Conservation (phyloP, 2,329 filamentous ascomycete genomes). For the Penicillium digitatum region DNA sequence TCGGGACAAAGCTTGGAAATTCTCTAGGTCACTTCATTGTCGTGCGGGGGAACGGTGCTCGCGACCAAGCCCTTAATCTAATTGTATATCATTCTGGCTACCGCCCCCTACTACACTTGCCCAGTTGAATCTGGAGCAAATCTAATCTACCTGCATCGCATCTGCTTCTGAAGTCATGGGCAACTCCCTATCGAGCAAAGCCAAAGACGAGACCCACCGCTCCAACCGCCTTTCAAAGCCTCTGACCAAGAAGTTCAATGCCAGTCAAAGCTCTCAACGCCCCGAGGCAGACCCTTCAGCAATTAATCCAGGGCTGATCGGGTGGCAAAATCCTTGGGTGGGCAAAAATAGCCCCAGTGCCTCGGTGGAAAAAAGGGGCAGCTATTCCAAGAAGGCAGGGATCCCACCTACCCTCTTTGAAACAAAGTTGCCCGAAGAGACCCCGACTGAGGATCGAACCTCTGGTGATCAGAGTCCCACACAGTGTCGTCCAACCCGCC, state of each 20-base stretch:
- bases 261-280: constrained; percentile 13
- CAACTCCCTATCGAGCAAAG: constrained; percentile 33
- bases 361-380: constrained; percentile 9
- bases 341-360: constrained; percentile 21
- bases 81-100: constrained; percentile 10
- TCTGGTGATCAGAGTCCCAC: not conserved
- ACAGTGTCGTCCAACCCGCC: not conserved
- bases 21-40: constrained; percentile 6
- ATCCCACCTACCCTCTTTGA: constrained; percentile 19
- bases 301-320: constrained; percentile 17
- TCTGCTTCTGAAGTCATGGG: constrained; percentile 31
- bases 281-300: constrained; percentile 8
- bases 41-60: constrained; percentile 8
- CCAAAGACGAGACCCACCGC: constrained; percentile 31
- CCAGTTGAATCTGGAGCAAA: constrained; percentile 8
- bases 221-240: constrained; percentile 39
- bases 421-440: constrained; percentile 7
- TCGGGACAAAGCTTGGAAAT: not conserved
- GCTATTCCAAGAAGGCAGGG: constrained; percentile 10
- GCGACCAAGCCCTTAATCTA: constrained; percentile 1
- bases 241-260: constrained; percentile 25
- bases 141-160: constrained; percentile 10
- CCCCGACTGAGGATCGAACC: not conserved
- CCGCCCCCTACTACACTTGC: not conserved
- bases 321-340: constrained; percentile 39